These are phyloP conservation scores for Acrodontium crateriforme DNA, from an alignment of 2,329 filamentous ascomycete species.

Conservation along the genomic window DNA sequence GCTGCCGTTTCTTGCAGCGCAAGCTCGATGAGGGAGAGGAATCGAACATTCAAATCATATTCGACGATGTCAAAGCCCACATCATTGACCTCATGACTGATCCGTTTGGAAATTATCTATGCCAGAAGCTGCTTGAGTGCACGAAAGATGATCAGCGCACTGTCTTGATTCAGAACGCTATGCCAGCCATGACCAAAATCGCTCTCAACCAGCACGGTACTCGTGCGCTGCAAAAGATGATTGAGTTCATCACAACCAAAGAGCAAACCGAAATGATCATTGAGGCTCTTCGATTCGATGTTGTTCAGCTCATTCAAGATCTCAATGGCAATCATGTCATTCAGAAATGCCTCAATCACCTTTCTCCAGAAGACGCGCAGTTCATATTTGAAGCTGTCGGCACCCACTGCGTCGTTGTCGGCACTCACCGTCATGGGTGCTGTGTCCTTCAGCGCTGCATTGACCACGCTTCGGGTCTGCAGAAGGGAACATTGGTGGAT, in stretches of 20 bases:
- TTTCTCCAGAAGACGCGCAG: conserved; percentile 68
- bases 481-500: conserved; percentile 74
- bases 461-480: conserved; percentile 80
- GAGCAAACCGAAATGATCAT: conserved; percentile 83
- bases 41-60: conserved; percentile 82
- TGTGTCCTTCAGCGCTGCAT: conserved; percentile 97
- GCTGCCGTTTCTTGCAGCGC: conserved; percentile 91
- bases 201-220: conserved; percentile 96
- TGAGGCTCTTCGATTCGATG: conserved; percentile 63
- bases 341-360: conserved; percentile 95
- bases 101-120: conserved; percentile 97
- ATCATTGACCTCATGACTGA: conserved; percentile 98
- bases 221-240: conserved; percentile 97
- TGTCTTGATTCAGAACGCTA: conserved; percentile 77
- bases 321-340: conserved; percentile 98
- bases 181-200: conserved; percentile 77
- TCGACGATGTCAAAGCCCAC: conserved; percentile 81
- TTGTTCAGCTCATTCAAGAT: conserved; percentile 92
- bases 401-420: conserved; percentile 71
- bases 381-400: conserved; percentile 97
- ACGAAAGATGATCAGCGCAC: conserved; percentile 93
- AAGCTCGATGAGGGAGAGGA: conserved; percentile 83
- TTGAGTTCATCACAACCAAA: conserved; percentile 80
- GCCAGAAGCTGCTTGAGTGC: conserved; percentile 93
- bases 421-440: conserved; percentile 93